A percentile compares a stretch with the other conserved stretches of the same genome.
Conservation (phyloP, 305 asterid genomes). For the Striga hermonthica region DNA sequence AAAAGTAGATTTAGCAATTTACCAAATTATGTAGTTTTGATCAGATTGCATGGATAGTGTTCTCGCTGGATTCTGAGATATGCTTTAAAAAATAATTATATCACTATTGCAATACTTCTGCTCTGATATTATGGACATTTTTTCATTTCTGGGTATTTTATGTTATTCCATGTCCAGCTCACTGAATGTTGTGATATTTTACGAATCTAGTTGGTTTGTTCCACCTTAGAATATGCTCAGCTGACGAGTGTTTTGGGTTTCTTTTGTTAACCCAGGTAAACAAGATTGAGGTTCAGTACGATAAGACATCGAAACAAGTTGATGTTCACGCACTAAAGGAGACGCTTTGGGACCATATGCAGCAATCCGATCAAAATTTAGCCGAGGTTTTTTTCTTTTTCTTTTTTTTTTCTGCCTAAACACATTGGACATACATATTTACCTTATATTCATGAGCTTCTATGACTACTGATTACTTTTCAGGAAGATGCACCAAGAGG, state of each 20-base stretch:
- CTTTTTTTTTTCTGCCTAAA: neutral
- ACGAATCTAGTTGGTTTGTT: neutral
- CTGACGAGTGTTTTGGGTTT: conserved; percentile 7
- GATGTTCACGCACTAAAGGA: conserved; percentile 91
- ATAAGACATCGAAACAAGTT: conserved; percentile 84
- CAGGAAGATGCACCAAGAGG: conserved; percentile 39
- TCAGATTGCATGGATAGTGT: too few relatives aligned
- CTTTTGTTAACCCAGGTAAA: conserved; percentile 50
- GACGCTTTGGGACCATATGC: conserved; percentile 82
- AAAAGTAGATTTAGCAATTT: neutral
- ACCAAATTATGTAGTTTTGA: neutral
- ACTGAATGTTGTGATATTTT: neutral
- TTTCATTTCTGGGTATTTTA: neutral
- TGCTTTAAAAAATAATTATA: too few relatives aligned
- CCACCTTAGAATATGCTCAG: conserved; percentile 6
- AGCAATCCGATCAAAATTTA: conserved; percentile 35
- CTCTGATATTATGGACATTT: neutral
- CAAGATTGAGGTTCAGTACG: conserved; percentile 82
- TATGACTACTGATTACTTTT: neutral
- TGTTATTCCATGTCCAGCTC: neutral
- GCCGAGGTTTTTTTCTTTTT: conserved; percentile 41
- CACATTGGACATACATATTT: too few relatives aligned
- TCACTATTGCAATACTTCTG: too few relatives aligned
- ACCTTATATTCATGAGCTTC: neutral
- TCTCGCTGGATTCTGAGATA: too few relatives aligned